A percentile compares a stretch with the other conserved stretches of the same genome.
Evolutionary conservation across 202 grass and related monocot species (phyloP).

Genomic region (Hordeum pubiflorum): DNA sequence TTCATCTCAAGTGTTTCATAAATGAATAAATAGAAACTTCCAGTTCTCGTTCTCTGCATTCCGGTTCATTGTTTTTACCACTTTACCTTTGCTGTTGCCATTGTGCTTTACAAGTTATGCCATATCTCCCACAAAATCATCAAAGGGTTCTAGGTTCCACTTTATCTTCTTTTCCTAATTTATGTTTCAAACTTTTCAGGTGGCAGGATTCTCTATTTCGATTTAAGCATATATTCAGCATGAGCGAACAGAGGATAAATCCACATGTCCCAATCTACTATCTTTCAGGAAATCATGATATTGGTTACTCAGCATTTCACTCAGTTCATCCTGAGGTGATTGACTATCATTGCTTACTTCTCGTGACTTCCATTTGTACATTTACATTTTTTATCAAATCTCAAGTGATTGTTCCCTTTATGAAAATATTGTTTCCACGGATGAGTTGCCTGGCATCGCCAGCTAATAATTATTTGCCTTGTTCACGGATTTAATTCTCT

Average conservation of each 20-base stretch:
- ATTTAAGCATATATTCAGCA: conserved; percentile 90
- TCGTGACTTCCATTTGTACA: not conserved
- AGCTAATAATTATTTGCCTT: not conserved
- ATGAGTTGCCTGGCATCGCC: not conserved
- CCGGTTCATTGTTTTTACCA: not conserved
- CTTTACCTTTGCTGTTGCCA: not conserved
- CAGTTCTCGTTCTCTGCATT: not conserved
- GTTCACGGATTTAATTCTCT: not conserved
- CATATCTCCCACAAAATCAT: conserved; percentile 16
- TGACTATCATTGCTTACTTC: not conserved
- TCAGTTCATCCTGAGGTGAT: conserved; percentile 64
- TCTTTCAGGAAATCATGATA: conserved; percentile 96
- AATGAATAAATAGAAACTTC: conserved; percentile 5
- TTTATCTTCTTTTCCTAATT: not conserved
- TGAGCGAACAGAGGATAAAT: conserved; percentile 55
- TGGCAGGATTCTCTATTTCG: conserved; percentile 79
- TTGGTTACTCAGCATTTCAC: conserved; percentile 69
- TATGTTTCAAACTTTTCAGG: conserved; percentile 41
- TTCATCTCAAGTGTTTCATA: not conserved
- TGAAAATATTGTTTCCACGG: not conserved
- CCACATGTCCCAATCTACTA: conserved; percentile 57
- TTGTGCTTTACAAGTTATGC: not conserved
- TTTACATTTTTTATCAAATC: conserved; percentile 16
- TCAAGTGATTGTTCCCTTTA: not conserved
- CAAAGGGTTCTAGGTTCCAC: not conserved